Evolutionary conservation across 257 asterid genomes (phyloP), one percentile per base, ranked within the genome.

Genomic region (Petunia secreta): DNA sequence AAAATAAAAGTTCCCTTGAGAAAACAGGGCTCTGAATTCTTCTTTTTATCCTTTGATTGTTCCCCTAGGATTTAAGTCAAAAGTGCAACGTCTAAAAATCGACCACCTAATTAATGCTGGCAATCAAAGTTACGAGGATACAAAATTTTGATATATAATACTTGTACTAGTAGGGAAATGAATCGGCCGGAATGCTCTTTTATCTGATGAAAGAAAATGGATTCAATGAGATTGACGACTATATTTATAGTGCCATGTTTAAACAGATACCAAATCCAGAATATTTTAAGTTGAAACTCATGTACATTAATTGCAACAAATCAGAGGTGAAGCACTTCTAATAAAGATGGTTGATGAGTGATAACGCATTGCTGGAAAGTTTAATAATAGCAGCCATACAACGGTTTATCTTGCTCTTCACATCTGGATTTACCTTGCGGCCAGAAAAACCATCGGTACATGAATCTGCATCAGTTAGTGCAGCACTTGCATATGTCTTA

Each of bases 401-500:
- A 5, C 80, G 57, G 58, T 54, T 75, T 13, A 93, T 87, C 84
- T 82, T 81, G 64, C 58, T 83, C 90, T 60, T 91, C 78, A 88
- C 83, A 14, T 0, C 10, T 36, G 79, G 11, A 63, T 55, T 88
- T 7, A 87, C 86, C 48, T 82, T 86, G 76, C 84, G 52, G 0
- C 16, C 90, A 1, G 85, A 46, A 8, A 89, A 66, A 1, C 88
- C 93, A 63, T 93, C 97, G 52, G 85, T 60, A 78, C 98, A 91
- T 1, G 97, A 89, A 16, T 92, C 98, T 0, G 90, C 89, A 34
- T 93, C 94, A 15, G 96, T 87, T 36, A 92, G 88, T 40, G 95
- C 98, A 8, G 97, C 91, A 84, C 98, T 92, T 4, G 92, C 97
- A 60, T 88, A 89, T 1, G 97, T 93, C 83, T 89, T 92, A 1